Evolutionary conservation across 768 basidiomycete species (phyloP).

Genomic region (Gloeophyllum trabeum): DNA sequence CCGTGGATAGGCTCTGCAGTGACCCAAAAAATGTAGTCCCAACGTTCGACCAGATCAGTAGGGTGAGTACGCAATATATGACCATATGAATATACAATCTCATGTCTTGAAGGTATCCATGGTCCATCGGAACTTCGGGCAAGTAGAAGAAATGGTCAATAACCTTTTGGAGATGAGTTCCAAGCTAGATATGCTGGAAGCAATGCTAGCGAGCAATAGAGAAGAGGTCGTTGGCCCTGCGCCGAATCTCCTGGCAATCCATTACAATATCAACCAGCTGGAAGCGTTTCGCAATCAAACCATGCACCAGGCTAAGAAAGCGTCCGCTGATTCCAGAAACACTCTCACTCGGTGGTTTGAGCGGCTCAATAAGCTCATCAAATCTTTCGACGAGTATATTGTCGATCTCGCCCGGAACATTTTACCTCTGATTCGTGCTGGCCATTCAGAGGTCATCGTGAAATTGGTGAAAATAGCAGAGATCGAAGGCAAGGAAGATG

Average conservation of each 20-base stretch:
- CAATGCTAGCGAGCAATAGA: conserved; percentile 66
- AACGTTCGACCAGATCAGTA: conserved; percentile 92
- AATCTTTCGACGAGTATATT: conserved; percentile 80
- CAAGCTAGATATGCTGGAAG: conserved; percentile 68
- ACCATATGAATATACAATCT: not conserved
- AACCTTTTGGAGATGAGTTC: conserved; percentile 89
- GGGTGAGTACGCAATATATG: conserved; percentile 40
- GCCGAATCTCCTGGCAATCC: conserved; percentile 80
- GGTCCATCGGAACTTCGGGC: conserved; percentile 91
- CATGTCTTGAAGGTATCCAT: conserved; percentile 65
- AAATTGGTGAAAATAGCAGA: conserved; percentile 90
- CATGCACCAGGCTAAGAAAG: conserved; percentile 86
- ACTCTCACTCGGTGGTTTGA: conserved; percentile 78
- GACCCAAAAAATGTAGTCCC: conserved; percentile 69
- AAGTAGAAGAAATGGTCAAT: conserved; percentile 91
- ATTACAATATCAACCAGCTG: conserved; percentile 85
- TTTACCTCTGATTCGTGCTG: conserved; percentile 69
- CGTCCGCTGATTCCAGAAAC: conserved; percentile 50
- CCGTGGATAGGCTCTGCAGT: conserved; percentile 62
- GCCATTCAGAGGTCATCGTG: conserved; percentile 79
- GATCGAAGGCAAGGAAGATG: conserved; percentile 85
- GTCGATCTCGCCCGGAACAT: conserved; percentile 66
- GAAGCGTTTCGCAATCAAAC: conserved; percentile 93
- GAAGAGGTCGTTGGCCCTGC: conserved; percentile 78
- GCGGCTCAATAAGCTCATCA: conserved; percentile 68